Conservation (phyloP, 2,329 filamentous ascomycete species). For the Pseudophaeomoniella oleicola region DNA sequence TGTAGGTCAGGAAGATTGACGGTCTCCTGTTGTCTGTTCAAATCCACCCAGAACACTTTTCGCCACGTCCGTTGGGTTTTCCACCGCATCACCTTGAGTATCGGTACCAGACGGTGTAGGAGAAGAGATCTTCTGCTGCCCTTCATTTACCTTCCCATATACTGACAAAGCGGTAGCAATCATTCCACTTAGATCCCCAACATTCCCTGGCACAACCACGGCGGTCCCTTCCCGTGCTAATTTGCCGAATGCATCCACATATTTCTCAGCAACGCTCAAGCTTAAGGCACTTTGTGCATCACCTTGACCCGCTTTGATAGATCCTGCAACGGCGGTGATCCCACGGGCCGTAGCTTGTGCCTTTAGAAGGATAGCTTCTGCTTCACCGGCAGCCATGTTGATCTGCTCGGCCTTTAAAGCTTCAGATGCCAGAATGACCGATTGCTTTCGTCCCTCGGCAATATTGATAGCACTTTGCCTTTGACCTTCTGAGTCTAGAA, state of each 20-base stretch:
- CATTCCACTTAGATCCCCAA: conserved; percentile 92
- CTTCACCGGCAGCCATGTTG: conserved; percentile 83
- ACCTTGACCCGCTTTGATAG: conserved; percentile 58
- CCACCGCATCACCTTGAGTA: conserved; percentile 15
- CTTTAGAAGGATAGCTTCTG: conserved; percentile 79
- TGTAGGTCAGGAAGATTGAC: no score
- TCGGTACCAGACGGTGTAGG: conserved; percentile 34
- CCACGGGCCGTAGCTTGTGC: conserved; percentile 74
- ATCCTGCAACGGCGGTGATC: conserved; percentile 69
- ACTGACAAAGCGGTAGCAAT: conserved; percentile 92
- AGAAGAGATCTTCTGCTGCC: conserved; percentile 52
- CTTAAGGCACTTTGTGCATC: conserved; percentile 74
- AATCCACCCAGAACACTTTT: conserved; percentile 35
- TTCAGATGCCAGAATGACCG: conserved; percentile 89
- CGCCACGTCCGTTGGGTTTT: conserved; percentile 23
- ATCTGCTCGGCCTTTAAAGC: conserved; percentile 81
- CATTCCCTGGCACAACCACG: conserved; percentile 89
- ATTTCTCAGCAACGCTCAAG: conserved; percentile 87
- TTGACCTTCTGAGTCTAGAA: conserved; percentile 92
- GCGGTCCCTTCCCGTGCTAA: conserved; percentile 91
- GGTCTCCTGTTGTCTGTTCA: conserved; percentile 24
- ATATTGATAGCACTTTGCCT: conserved; percentile 97
- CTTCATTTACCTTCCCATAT: conserved; percentile 80
- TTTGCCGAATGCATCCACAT: conserved; percentile 86
- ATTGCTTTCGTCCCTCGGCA: conserved; percentile 93